A percentile compares a stretch with the other conserved stretches of the same genome.
phyloP scores from a whole-genome alignment of 23 red algal genomes.

The Gracilaria gracilis region DNA sequence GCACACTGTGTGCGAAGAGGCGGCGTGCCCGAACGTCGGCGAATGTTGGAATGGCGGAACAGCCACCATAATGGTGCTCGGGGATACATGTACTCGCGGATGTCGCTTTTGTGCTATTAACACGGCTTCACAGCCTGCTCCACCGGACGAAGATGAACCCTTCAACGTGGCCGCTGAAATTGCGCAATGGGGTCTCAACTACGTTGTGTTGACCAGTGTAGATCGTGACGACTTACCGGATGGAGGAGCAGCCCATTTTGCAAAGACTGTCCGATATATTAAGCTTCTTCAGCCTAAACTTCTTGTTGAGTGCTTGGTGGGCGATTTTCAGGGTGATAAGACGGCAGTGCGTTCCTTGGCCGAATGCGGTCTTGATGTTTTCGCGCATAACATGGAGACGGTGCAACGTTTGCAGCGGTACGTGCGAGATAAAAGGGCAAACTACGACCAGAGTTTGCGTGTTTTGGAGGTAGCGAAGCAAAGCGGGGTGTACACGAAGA shows the following conservation, averaged over 20 bases:
- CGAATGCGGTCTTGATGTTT: conserved; percentile 87
- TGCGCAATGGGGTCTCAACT: conserved; percentile 85
- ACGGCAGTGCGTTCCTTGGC: conserved; percentile 77
- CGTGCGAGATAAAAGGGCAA: conserved; percentile 87
- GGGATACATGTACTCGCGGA: conserved; percentile 97
- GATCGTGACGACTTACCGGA: conserved; percentile 96
- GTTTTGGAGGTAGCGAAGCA: conserved; percentile 74
- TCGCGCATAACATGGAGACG: conserved; percentile 97
- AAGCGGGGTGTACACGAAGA: conserved; percentile 85
- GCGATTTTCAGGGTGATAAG: conserved; percentile 82
- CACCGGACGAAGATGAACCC: conserved; percentile 85
- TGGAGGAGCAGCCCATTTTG: conserved; percentile 94
- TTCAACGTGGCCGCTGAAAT: conserved; percentile 87
- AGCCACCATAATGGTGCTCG: conserved; percentile 97
- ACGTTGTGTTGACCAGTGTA: conserved; percentile 95
- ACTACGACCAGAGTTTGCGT: conserved; percentile 83
- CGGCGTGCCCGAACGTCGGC: conserved; percentile 98
- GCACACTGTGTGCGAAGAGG: conserved; percentile 98
- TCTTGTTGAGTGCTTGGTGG: conserved; percentile 96
- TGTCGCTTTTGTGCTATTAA: conserved; percentile 99
- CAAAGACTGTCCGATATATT: conserved; percentile 79
- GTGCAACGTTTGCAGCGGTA: conserved; percentile 83
- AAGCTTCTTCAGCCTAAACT: conserved; percentile 64
- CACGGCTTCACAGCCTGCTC: conserved; percentile 65
- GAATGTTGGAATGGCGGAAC: conserved; percentile 99